Evolutionary conservation across 1,284 basidiomycete species (phyloP), one percentile per base, ranked within the genome.

Genomic region (Cutaneotrichosporon sp.): DNA sequence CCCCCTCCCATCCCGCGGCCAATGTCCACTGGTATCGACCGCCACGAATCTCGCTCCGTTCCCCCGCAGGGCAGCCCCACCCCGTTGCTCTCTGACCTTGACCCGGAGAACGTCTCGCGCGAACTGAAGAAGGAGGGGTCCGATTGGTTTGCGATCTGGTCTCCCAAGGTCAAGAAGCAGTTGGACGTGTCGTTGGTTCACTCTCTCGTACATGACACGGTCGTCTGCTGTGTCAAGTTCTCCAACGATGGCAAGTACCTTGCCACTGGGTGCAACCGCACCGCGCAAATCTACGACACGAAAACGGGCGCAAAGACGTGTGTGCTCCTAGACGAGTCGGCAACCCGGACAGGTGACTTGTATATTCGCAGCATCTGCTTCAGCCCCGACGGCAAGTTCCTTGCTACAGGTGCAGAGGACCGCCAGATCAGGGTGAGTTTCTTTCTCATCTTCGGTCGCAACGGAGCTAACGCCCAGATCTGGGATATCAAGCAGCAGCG

Each of bases 101-200:
- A 84, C 63, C 82, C 82, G 9, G 83, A 83, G 3, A 81, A 81
- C 50, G 82, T 85, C 21, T 81, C 83, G 22, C 77, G 81, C 56
- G 84, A 85, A 56, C 73, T 84, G 61, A 86, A 85, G 72, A 91
- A 90, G 80, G 90, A 94, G 77, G 95, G 93, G 0, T 82, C 84
- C 42, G 97, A 98, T 80, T 99, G 96, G 96, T 90, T 95, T 73
- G 93, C 92, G 21, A 86, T 97, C 60, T 97, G 93, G 84, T 97
- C 93, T 77, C 89, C 91, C 16, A 89, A 90, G 72, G 87, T 84
- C 26, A 91, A 92, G 81, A 84, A 89, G 57, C 85, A 87, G 64
- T 82, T 97, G 62, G 93, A 98, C 77, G 91, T 99, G n/a, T 84
- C 83, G 56, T 81, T 98, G 62, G 88, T 94, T 22, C 92, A 98